A percentile compares a stretch with the other conserved stretches of the same genome.
Evolutionary conservation across 2,329 filamentous ascomycete species (phyloP).

Genomic region (Pseudonectria foliicola): DNA sequence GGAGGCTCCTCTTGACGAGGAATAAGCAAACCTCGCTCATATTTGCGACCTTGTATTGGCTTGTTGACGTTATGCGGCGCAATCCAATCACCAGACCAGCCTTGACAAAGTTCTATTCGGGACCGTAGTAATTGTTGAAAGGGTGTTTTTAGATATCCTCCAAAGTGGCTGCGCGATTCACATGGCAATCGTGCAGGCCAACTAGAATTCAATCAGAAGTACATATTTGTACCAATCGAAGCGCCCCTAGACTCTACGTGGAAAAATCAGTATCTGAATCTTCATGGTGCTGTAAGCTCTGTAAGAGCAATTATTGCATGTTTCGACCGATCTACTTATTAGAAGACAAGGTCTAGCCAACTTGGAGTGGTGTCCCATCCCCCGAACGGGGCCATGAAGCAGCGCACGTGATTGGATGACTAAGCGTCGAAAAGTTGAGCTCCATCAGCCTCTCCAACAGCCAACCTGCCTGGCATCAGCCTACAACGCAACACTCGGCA

Average conservation of each 20-base stretch:
- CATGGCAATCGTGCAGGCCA: constrained; percentile 25
- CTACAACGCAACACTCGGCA: constrained; percentile 5
- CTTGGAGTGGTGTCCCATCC: too few relatives aligned
- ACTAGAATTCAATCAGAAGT: constrained; percentile 21
- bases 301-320: too few relatives aligned
- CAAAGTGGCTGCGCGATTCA: constrained; percentile 25
- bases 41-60: constrained; percentile 3
- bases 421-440: constrained; percentile 28
- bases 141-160: constrained; percentile 35
- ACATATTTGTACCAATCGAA: constrained; percentile 23
- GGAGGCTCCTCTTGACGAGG: constrained; percentile 69
- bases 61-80: constrained; percentile 4
- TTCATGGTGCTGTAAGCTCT: too few relatives aligned
- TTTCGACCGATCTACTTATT: too few relatives aligned
- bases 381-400: too few relatives aligned
- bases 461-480: constrained; percentile 6
- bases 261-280: too few relatives aligned
- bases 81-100: constrained; percentile 16
- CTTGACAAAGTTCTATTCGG: constrained; percentile 26
- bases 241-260: constrained; percentile 1
- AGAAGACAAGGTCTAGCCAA: too few relatives aligned
- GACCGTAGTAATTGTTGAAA: constrained; percentile 26
- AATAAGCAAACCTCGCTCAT: constrained; percentile 21
- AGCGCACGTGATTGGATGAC: constrained; percentile 26
- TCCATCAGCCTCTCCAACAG: constrained; percentile 10